These are phyloP conservation scores for Teratosphaeria epicoccoides DNA, from an alignment of 2,329 filamentous ascomycete genomes.

Conservation along the genomic window DNA sequence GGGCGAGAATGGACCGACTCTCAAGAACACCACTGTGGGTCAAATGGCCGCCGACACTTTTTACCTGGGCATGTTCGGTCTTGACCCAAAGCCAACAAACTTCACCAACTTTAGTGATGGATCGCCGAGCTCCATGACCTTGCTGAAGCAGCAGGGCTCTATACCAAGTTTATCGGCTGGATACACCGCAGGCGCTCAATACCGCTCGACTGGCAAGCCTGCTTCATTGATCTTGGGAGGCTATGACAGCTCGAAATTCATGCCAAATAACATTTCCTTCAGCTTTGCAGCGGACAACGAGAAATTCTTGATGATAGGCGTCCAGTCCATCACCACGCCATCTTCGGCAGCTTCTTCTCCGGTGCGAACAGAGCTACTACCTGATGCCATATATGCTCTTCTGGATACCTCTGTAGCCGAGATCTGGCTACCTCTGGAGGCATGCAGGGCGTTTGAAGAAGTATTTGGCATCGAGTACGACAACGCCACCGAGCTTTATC, in stretches of 20 bases:
- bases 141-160: conserved; percentile 45
- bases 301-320: conserved; percentile 50
- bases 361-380: conserved; percentile 28
- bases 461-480: conserved; percentile 57
- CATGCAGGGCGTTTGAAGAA: conserved; percentile 55
- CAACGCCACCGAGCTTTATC: conserved; percentile 52
- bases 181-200: conserved; percentile 65
- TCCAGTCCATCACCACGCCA: conserved; percentile 30
- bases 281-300: conserved; percentile 45
- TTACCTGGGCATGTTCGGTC: conserved; percentile 38
- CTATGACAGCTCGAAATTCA: conserved; percentile 54
- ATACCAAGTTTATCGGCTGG: conserved; percentile 66
- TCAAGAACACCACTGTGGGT: conserved; percentile 34
- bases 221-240: conserved; percentile 55
- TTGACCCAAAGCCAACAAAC: conserved; percentile 41
- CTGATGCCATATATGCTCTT: conserved; percentile 31
- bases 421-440: conserved; percentile 37
- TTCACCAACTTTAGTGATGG: conserved; percentile 42
- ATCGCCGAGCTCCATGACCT: conserved; percentile 43
- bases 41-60: conserved; percentile 31
- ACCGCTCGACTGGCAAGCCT: conserved; percentile 37
- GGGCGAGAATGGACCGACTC: conserved; percentile 30
- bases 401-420: conserved; percentile 42
- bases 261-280: conserved; percentile 51
- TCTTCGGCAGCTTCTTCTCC: conserved; percentile 19